Evolutionary conservation across 352 stramenopile genomes (phyloP).

Genomic region (Blastocystis sp.): DNA sequence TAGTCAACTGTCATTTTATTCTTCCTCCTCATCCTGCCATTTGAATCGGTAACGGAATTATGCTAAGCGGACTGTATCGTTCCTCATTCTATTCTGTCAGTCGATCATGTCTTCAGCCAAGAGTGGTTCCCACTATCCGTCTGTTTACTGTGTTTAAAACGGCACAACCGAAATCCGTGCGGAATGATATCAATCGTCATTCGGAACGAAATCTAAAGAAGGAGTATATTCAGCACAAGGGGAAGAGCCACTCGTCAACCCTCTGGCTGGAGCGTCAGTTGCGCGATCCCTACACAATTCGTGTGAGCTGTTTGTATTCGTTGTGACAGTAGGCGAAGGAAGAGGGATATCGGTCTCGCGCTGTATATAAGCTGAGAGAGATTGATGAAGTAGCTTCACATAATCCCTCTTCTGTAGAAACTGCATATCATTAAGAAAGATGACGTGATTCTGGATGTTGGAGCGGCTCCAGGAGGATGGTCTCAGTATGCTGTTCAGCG

Average conservation of each 20-base stretch:
- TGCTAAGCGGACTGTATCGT: too few relatives aligned
- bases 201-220: background rate
- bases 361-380: slow-evolving; percentile 21
- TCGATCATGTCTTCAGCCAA: too few relatives aligned
- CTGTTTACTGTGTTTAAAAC: slow-evolving; percentile 23
- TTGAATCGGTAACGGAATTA: too few relatives aligned
- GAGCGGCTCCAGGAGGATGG: slow-evolving; percentile 21
- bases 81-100: too few relatives aligned
- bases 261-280: slow-evolving; percentile 29
- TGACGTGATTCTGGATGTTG: background rate
- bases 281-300: slow-evolving; percentile 9
- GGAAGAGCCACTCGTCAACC: slow-evolving; percentile 24
- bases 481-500: slow-evolving; percentile 16
- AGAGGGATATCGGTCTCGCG: slow-evolving; percentile 44
- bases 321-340: background rate
- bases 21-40: too few relatives aligned
- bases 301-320: background rate
- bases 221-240: slow-evolving; percentile 20
- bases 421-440: background rate
- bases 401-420: background rate
- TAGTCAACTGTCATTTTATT: too few relatives aligned
- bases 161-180: background rate
- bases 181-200: background rate
- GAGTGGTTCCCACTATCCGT: background rate
- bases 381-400: slow-evolving; percentile 22